These are phyloP conservation scores for Suillus variegatus DNA, from an alignment of 768 basidiomycete genomes.

Conservation along the genomic window DNA sequence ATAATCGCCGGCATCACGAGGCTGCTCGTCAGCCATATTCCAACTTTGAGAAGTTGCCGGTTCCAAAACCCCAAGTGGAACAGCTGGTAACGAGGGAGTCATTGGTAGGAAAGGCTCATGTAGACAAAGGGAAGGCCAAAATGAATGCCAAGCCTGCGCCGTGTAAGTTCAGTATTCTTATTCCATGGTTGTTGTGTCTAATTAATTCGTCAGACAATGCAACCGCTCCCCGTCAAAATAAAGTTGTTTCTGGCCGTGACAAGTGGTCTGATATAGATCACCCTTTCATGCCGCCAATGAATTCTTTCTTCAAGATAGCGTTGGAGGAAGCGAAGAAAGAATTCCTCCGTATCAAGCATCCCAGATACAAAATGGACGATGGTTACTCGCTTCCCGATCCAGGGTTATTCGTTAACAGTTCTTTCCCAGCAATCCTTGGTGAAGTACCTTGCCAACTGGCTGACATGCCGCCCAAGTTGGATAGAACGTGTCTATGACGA, in stretches of 20 bases:
- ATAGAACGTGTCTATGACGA: background rate
- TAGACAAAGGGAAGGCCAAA: background rate
- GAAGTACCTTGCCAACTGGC: background rate
- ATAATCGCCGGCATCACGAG: background rate
- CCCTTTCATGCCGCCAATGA: background rate
- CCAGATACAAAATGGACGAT: background rate
- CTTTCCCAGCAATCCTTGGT: background rate
- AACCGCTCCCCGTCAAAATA: background rate
- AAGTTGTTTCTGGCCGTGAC: background rate
- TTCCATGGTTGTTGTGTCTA: background rate
- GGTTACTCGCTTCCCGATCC: background rate
- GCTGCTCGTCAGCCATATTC: background rate
- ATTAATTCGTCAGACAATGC: background rate
- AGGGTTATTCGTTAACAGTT: background rate
- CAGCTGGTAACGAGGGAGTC: background rate
- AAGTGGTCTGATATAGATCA: slow-evolving; percentile 7
- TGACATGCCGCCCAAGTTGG: background rate
- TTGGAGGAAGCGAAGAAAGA: background rate
- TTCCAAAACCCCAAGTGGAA: background rate
- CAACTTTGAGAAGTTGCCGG: background rate
- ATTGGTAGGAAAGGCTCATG: background rate
- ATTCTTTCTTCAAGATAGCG: background rate
- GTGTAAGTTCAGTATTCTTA: background rate
- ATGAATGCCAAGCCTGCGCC: background rate
- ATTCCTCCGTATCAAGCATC: background rate